Conservation (phyloP, 2,329 filamentous ascomycete species). For the Dendryphion nanum region DNA sequence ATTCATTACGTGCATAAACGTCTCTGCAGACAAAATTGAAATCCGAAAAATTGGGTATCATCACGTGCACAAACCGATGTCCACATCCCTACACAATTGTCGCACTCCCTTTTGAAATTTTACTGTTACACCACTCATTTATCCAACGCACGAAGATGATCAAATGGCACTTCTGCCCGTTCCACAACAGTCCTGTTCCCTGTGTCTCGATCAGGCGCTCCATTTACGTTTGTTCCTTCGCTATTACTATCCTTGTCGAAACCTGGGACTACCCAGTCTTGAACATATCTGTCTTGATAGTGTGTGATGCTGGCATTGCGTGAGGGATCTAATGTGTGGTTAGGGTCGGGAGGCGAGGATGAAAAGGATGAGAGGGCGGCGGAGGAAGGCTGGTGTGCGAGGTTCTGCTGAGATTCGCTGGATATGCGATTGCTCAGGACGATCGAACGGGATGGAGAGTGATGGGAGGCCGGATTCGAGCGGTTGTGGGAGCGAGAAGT, state of each 20-base stretch:
- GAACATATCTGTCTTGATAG: conserved; percentile 14
- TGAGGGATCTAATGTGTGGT: neutral
- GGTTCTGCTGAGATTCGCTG: conserved; percentile 24
- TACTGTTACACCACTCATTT: no score
- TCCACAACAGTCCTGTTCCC: conserved; percentile 14
- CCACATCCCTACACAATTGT: no score
- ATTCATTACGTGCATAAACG: no score
- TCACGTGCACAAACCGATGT: no score
- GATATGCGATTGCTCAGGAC: conserved; percentile 11
- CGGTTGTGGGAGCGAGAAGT: neutral
- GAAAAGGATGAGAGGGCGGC: neutral
- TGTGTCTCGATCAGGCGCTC: neutral
- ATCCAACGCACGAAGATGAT: no score
- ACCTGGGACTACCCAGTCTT: conserved; percentile 15
- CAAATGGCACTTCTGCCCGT: conserved; percentile 15
- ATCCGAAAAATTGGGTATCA: no score
- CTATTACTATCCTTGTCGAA: conserved; percentile 7
- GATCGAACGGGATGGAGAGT: neutral
- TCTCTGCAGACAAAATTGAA: no score
- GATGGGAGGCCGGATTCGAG: conserved; percentile 6
- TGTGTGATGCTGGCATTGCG: conserved; percentile 2
- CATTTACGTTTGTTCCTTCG: neutral
- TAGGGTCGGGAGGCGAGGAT: neutral
- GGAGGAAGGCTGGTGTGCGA: conserved; percentile 11
- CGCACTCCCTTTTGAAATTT: no score